Percentiles rank a stretch among this genome's conserved stretches.
These are phyloP conservation scores for Aspergillus clavatus DNA, from an alignment of 2,329 filamentous ascomycete genomes.

Conservation along the genomic window DNA sequence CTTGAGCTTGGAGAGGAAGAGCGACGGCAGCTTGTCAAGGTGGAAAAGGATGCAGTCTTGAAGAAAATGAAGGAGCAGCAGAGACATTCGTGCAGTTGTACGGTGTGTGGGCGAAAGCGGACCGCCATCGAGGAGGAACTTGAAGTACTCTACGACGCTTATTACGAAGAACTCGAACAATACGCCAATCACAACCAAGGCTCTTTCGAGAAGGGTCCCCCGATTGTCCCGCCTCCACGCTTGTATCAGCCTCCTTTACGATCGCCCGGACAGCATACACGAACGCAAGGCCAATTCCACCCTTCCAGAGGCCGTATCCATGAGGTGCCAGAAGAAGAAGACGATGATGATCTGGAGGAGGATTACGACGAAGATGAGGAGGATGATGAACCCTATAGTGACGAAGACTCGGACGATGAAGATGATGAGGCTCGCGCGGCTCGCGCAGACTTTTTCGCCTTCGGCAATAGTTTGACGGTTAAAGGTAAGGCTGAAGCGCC, in stretches of 20 bases:
- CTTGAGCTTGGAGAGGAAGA: slow-evolving; percentile 89
- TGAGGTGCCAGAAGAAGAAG: slow-evolving; percentile 53
- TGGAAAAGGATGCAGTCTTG: slow-evolving; percentile 95
- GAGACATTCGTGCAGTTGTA: slow-evolving; percentile 97
- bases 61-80: slow-evolving; percentile 99
- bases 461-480: slow-evolving; percentile 94
- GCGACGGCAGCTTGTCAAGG: slow-evolving; percentile 90
- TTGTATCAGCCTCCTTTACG: slow-evolving; percentile 54
- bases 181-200: slow-evolving; percentile 82
- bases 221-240: slow-evolving; percentile 63
- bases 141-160: slow-evolving; percentile 95
- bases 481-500: slow-evolving; percentile 55
- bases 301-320: slow-evolving; percentile 70
- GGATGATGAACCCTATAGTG: slow-evolving; percentile 63
- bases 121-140: slow-evolving; percentile 97
- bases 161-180: slow-evolving; percentile 96
- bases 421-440: slow-evolving; percentile 59
- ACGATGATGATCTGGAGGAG: slow-evolving; percentile 52
- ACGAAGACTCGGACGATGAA: slow-evolving; percentile 59
- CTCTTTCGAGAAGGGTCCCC: slow-evolving; percentile 55
- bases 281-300: slow-evolving; percentile 53
- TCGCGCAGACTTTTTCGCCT: slow-evolving; percentile 84
- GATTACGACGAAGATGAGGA: slow-evolving; percentile 63
- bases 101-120: slow-evolving; percentile 91
- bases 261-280: slow-evolving; percentile 55